Evolutionary conservation across 352 stramenopile genomes (phyloP).

Genomic region (Phytophthora sp.): DNA sequence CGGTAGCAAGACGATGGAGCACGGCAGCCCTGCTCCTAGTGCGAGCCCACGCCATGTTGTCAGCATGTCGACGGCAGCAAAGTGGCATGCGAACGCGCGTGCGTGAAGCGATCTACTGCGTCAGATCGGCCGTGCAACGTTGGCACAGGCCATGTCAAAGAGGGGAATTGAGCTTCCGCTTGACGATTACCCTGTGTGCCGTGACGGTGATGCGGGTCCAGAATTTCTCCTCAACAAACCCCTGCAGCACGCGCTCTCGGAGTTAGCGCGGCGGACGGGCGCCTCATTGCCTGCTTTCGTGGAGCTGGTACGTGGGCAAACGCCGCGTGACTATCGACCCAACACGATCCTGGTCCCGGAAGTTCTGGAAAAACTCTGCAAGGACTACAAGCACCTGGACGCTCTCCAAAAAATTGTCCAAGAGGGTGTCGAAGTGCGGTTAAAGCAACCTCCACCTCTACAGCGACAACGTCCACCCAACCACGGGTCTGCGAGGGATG

Average conservation of each 20-base stretch:
- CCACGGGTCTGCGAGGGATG: slow-evolving; percentile 7
- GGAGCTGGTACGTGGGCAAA: slow-evolving; percentile 12
- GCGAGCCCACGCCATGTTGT: background rate
- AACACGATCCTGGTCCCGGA: slow-evolving; percentile 9
- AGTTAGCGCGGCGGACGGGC: slow-evolving; percentile 1
- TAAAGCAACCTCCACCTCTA: background rate
- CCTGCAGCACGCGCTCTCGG: slow-evolving; percentile 2
- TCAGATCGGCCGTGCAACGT: background rate
- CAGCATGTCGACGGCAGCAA: background rate
- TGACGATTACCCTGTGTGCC: background rate
- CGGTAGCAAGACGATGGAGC: background rate
- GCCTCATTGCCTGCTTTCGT: slow-evolving; percentile 4
- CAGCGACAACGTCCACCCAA: slow-evolving; percentile 8
- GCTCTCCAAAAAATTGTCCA: background rate
- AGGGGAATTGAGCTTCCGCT: background rate
- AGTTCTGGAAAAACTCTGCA: slow-evolving; percentile 2
- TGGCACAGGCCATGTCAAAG: background rate
- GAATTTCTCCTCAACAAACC: slow-evolving; percentile 10
- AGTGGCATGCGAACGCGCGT: background rate
- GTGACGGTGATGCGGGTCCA: background rate
- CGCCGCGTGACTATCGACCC: background rate
- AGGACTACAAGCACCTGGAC: slow-evolving; percentile 1
- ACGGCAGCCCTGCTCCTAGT: background rate
- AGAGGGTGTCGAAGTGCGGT: background rate
- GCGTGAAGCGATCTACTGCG: background rate